These are phyloP conservation scores for Pleurotus salmoneostramineus DNA, from an alignment of 768 basidiomycete genomes.

Conservation along the genomic window DNA sequence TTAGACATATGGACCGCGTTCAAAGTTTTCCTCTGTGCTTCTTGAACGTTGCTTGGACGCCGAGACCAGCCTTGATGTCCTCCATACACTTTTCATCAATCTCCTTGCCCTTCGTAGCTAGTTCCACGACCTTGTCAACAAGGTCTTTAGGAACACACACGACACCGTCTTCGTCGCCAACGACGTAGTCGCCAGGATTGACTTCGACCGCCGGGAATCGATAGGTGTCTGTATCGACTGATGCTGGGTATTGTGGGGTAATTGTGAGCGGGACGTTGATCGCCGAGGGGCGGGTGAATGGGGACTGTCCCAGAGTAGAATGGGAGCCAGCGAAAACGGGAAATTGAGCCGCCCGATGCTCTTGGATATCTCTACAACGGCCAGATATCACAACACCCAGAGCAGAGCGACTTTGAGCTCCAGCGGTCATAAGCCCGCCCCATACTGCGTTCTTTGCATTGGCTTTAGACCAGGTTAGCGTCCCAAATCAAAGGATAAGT, in stretches of 20 bases:
- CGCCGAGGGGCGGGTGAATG: constrained; percentile 78
- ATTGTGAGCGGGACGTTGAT: constrained; percentile 65
- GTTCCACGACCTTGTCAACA: constrained; percentile 49
- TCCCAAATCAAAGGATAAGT: constrained; percentile 8
- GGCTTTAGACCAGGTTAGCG: constrained; percentile 30
- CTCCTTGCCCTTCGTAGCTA: constrained; percentile 55
- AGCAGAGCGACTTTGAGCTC: constrained; percentile 68
- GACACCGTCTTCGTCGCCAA: constrained; percentile 89
- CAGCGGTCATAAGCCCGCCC: constrained; percentile 91
- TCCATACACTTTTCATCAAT: constrained; percentile 69
- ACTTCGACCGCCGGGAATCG: constrained; percentile 24
- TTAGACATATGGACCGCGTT: neutral
- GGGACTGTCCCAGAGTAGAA: constrained; percentile 82
- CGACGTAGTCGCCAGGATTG: constrained; percentile 73
- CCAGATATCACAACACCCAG: constrained; percentile 81
- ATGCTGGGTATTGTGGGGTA: constrained; percentile 28
- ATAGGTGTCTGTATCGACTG: constrained; percentile 37
- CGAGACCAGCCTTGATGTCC: constrained; percentile 73
- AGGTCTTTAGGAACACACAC: constrained; percentile 68
- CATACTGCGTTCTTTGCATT: constrained; percentile 80
- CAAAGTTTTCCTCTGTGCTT: constrained; percentile 54
- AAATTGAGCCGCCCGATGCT: constrained; percentile 66
- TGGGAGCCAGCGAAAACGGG: constrained; percentile 81
- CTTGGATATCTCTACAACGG: constrained; percentile 78
- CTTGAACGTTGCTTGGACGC: constrained; percentile 76